These are phyloP conservation scores for Plasmodium knowlesi DNA, from an alignment of 169 alveolate genomes.

Conservation along the genomic window DNA sequence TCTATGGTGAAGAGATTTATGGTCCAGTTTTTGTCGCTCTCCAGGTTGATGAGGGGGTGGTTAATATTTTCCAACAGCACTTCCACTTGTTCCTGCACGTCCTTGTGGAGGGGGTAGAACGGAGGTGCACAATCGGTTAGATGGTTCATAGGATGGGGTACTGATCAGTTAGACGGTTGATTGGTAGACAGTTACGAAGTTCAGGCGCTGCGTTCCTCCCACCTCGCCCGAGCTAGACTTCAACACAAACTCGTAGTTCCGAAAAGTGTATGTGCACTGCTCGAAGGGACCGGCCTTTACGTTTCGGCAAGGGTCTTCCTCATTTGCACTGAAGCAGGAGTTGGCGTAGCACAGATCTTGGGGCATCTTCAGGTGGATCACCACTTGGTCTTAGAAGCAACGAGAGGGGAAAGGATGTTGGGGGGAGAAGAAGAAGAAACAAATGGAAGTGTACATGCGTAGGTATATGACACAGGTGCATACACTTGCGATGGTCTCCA, in stretches of 20 bases:
- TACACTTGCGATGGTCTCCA: not conserved
- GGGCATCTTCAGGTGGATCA: constrained; percentile 28
- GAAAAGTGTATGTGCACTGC: constrained; percentile 18
- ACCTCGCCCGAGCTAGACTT: constrained; percentile 13
- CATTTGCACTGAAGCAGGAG: constrained; percentile 21
- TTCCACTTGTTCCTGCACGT: not conserved
- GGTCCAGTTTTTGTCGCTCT: constrained; percentile 39
- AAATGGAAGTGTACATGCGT: not conserved
- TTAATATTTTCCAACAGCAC: constrained; percentile 20
- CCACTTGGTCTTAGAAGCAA: constrained; percentile 17
- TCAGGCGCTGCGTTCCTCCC: not conserved
- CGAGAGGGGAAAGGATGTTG: not conserved
- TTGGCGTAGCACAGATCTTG: constrained; percentile 40
- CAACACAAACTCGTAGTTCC: constrained; percentile 27
- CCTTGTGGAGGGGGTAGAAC: not conserved
- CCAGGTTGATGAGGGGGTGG: constrained; percentile 15
- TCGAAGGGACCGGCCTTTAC: constrained; percentile 19
- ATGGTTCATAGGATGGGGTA: too few species aligned
- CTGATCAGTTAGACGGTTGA: not conserved
- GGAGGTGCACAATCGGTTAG: too few species aligned
- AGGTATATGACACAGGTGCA: not conserved
- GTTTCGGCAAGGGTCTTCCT: constrained; percentile 34
- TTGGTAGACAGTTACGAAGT: not conserved
- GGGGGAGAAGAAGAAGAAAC: not conserved
- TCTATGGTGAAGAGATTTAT: constrained; percentile 15